phyloP scores from a whole-genome alignment of 2,329 filamentous ascomycete genomes.

The Dothistroma pini region DNA sequence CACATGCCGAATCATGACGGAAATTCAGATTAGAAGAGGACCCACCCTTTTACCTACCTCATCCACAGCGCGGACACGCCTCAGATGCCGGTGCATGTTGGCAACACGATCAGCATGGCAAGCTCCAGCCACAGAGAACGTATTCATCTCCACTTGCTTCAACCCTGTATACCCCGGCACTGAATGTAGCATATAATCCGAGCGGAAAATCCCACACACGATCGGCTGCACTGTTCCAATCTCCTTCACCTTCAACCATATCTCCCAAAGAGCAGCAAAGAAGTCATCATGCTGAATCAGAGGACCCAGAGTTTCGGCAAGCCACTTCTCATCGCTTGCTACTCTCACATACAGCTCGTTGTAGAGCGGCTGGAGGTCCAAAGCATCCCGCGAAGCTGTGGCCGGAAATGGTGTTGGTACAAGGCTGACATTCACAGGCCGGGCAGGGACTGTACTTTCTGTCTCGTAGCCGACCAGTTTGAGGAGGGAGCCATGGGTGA shows the following conservation, averaged over 20 bases:
- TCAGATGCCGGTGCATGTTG: slow-evolving; percentile 42
- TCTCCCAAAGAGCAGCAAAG: slow-evolving; percentile 38
- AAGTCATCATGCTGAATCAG: slow-evolving; percentile 37
- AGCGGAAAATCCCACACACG: slow-evolving; percentile 41
- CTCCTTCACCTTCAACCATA: slow-evolving; percentile 35
- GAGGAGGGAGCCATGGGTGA: slow-evolving; percentile 42
- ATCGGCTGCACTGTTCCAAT: slow-evolving; percentile 34
- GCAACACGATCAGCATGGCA: slow-evolving; percentile 40
- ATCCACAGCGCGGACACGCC: not conserved
- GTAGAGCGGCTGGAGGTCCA: slow-evolving; percentile 58
- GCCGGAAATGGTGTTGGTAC: slow-evolving; percentile 38
- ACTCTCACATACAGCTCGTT: slow-evolving; percentile 52
- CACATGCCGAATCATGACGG: no score
- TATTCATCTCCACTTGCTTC: slow-evolving; percentile 49
- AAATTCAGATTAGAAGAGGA: no score
- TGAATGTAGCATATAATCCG: slow-evolving; percentile 45
- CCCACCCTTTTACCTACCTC: no score
- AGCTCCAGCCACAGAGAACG: slow-evolving; percentile 42
- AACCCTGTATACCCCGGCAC: slow-evolving; percentile 19
- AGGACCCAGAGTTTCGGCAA: slow-evolving; percentile 32
- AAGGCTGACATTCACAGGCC: slow-evolving; percentile 36
- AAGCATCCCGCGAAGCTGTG: slow-evolving; percentile 41
- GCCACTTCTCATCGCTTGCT: slow-evolving; percentile 43
- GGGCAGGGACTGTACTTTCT: slow-evolving; percentile 28
- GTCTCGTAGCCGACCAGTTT: slow-evolving; percentile 34